A percentile compares a stretch with the other conserved stretches of the same genome.
Conservation (phyloP, 2,329 filamentous ascomycete genomes). For the Aplosporella prunicola region DNA sequence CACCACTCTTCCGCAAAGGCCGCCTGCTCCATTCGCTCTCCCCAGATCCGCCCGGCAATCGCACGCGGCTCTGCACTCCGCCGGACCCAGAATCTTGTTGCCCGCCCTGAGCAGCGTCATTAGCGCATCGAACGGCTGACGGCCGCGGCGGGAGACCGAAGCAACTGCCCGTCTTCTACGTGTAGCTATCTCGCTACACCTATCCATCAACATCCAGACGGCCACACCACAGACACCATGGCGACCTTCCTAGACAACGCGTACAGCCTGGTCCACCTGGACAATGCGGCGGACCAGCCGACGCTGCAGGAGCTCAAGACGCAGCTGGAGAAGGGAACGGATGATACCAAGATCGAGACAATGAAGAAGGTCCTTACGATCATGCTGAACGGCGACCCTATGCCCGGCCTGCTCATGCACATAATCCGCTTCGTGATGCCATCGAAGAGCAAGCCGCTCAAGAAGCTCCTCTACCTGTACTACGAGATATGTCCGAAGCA, state of each 20-base stretch:
- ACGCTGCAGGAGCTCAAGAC: constrained; percentile 83
- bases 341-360: constrained; percentile 86
- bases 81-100: constrained; percentile 1
- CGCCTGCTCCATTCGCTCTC: not conserved
- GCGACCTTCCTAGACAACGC: constrained; percentile 88
- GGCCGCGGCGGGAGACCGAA: constrained; percentile 20
- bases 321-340: constrained; percentile 86
- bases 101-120: constrained; percentile 10
- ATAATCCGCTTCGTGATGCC: constrained; percentile 99
- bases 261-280: constrained; percentile 95
- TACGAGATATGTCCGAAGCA: constrained; percentile 98
- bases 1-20: constrained; percentile 7
- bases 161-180: constrained; percentile 15
- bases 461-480: constrained; percentile 98
- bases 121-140: constrained; percentile 18
- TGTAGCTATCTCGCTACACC: not conserved
- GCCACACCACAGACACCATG: constrained; percentile 50
- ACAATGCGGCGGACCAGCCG: constrained; percentile 91
- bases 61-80: constrained; percentile 1
- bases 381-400: constrained; percentile 96
- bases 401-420: constrained; percentile 95
- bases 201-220: not conserved
- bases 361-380: constrained; percentile 83
- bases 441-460: constrained; percentile 88
- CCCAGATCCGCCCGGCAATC: not conserved